Conservation (phyloP, 192 early-diverging fungal genomes). For the Backusella morwellensis region DNA sequence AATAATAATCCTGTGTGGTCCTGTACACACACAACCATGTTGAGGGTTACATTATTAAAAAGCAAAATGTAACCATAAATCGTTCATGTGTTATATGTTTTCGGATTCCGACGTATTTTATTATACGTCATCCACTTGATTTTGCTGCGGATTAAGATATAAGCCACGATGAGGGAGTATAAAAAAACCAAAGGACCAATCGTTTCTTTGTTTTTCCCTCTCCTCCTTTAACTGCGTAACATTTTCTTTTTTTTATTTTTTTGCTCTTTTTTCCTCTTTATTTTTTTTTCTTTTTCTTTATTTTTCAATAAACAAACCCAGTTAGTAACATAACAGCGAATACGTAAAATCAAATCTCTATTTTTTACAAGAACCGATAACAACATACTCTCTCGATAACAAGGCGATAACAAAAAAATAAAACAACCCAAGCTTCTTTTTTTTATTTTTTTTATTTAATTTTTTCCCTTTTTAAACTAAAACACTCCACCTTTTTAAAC, state of each 20-base stretch:
- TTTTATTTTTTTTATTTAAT: background rate
- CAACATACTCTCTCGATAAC: background rate
- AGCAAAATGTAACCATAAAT: background rate
- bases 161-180: slow-evolving; percentile 3
- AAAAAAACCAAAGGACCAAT: slow-evolving; percentile 2
- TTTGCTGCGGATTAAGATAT: background rate
- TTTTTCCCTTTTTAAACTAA: background rate
- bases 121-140: background rate
- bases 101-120: background rate
- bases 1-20: background rate
- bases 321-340: background rate
- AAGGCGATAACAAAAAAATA: background rate
- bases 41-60: background rate
- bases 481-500: background rate
- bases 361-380: background rate
- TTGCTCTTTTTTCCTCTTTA: background rate
- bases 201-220: background rate
- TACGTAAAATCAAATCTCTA: background rate
- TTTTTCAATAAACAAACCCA: background rate
- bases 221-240: slow-evolving; percentile 7
- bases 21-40: background rate
- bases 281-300: slow-evolving; percentile 3
- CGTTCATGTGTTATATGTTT: background rate
- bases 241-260: background rate
- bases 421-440: background rate